A percentile compares a stretch with the other conserved stretches of the same genome.
phyloP scores from a whole-genome alignment of 768 basidiomycete species.

The Ephemerocybe angulata region DNA sequence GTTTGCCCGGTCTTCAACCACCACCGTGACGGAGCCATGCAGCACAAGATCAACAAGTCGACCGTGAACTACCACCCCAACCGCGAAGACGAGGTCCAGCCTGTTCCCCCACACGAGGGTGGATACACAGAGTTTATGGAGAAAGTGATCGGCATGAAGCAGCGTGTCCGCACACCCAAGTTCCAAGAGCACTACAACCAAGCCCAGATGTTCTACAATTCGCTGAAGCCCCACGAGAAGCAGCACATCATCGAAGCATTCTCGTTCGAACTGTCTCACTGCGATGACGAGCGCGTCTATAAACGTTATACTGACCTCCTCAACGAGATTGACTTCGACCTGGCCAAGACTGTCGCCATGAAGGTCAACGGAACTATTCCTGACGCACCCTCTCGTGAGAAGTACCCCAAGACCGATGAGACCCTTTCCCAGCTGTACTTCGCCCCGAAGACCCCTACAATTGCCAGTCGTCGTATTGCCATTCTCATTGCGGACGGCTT shows the following conservation, averaged over 20 bases:
- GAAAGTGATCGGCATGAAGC: constrained; percentile 50
- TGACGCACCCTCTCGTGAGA: constrained; percentile 42
- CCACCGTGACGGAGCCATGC: constrained; percentile 57
- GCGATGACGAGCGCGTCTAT: constrained; percentile 71
- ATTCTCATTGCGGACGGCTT: constrained; percentile 77
- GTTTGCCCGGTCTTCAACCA: constrained; percentile 72
- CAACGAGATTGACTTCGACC: constrained; percentile 68
- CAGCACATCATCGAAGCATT: constrained; percentile 66
- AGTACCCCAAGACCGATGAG: constrained; percentile 54
- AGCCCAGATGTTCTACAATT: constrained; percentile 81
- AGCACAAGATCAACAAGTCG: constrained; percentile 56
- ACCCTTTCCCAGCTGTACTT: constrained; percentile 61
- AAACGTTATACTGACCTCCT: constrained; percentile 62
- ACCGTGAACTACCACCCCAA: constrained; percentile 82
- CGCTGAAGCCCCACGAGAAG: constrained; percentile 64
- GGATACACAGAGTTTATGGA: constrained; percentile 56
- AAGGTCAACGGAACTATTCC: constrained; percentile 63
- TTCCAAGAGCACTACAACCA: constrained; percentile 79
- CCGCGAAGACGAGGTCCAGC: constrained; percentile 47
- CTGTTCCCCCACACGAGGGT: constrained; percentile 46
- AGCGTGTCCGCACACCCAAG: constrained; percentile 60
- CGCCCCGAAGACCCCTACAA: constrained; percentile 51
- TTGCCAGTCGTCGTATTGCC: constrained; percentile 68
- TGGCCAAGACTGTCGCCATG: constrained; percentile 65
- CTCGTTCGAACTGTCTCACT: constrained; percentile 82